Conservation (phyloP, 176 grass and related monocot genomes). For the Carex littledalei region DNA sequence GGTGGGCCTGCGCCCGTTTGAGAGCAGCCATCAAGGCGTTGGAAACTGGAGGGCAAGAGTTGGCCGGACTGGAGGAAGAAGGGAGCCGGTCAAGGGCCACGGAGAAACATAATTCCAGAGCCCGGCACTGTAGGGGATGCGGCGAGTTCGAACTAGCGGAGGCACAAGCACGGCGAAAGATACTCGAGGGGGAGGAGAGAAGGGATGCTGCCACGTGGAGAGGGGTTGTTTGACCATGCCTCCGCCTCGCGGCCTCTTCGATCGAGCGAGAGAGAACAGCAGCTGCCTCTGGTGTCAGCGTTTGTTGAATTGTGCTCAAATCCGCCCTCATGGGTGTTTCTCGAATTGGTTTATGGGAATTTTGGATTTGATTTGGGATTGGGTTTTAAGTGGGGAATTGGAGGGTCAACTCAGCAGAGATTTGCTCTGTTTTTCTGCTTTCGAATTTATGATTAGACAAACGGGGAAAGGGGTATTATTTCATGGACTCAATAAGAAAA, state of each 20-base stretch:
- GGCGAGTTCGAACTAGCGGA: conserved; percentile 21
- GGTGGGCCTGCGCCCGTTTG: conserved; percentile 85
- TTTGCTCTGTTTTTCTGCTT: neutral
- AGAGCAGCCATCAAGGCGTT: conserved; percentile 83
- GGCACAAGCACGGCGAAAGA: conserved; percentile 61
- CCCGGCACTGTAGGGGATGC: conserved; percentile 75
- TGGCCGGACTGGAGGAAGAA: conserved; percentile 11
- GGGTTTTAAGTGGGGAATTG: neutral
- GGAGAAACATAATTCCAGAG: conserved; percentile 85
- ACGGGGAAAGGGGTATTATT: neutral
- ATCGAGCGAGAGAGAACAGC: conserved; percentile 57
- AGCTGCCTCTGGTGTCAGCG: conserved; percentile 75
- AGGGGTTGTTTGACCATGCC: conserved; percentile 72
- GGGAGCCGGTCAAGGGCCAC: conserved; percentile 81
- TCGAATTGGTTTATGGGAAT: neutral
- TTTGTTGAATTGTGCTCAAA: conserved; percentile 91
- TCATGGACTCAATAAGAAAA: neutral
- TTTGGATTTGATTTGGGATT: conserved; percentile 7
- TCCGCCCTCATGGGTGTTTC: conserved; percentile 63
- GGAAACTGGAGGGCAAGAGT: conserved; percentile 42
- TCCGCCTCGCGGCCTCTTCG: conserved; percentile 54
- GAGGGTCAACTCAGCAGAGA: neutral
- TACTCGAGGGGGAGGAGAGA: conserved; percentile 43
- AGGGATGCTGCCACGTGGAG: conserved; percentile 84
- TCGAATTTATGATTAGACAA: neutral